Percentiles rank a stretch among this genome's conserved stretches.
Evolutionary conservation across 1,284 basidiomycete species (phyloP).

Genomic region (Leccinum holopus): DNA sequence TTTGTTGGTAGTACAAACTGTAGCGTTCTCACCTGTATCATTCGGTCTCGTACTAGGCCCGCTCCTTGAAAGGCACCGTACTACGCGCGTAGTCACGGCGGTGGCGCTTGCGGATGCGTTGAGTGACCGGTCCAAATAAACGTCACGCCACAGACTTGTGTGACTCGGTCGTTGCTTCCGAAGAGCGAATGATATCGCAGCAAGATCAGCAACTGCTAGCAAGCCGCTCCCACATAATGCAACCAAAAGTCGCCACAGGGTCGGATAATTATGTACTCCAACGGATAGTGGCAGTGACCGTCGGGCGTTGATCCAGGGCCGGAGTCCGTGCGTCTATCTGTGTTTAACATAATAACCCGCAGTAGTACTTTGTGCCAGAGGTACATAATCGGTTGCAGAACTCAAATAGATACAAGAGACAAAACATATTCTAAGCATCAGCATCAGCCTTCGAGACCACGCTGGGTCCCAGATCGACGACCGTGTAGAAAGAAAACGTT

Average conservation of each 20-base stretch:
- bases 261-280: neutral
- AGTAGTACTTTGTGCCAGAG: too few relatives aligned
- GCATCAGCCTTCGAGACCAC: constrained; percentile 50
- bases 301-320: neutral
- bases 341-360: neutral
- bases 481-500: constrained; percentile 84
- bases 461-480: constrained; percentile 74
- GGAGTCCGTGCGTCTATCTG: neutral
- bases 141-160: neutral
- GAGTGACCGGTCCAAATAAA: neutral
- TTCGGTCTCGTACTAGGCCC: neutral
- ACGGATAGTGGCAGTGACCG: neutral
- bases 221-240: neutral
- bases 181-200: neutral
- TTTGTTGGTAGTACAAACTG: neutral
- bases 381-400: neutral
- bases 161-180: neutral
- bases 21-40: neutral
- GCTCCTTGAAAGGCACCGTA: neutral
- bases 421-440: constrained; percentile 19
- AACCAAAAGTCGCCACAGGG: neutral
- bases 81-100: too few relatives aligned
- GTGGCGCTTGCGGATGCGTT: neutral
- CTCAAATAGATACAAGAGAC: constrained; percentile 1
- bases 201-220: neutral